These are phyloP conservation scores for Ogataea populi-albae DNA, from an alignment of 805 yeast species.

Conservation along the genomic window DNA sequence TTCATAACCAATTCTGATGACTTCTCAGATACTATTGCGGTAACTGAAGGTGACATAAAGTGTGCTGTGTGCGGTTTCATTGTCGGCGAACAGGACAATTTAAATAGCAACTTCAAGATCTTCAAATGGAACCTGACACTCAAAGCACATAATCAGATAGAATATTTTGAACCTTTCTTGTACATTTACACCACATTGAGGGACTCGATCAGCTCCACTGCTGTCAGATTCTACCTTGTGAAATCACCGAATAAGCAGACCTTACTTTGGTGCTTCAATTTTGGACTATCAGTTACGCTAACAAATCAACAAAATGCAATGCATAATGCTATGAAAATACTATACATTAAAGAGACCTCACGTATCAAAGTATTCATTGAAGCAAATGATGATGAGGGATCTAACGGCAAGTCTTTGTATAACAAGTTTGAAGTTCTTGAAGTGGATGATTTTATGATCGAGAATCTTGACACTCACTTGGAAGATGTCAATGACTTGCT, in stretches of 20 bases:
- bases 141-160: slow-evolving; percentile 16
- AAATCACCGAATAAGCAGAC: slow-evolving; percentile 15
- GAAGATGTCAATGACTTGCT: slow-evolving; percentile 27
- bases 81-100: slow-evolving; percentile 41
- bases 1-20: slow-evolving; percentile 37
- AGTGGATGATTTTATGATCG: slow-evolving; percentile 38
- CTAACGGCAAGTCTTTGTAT: slow-evolving; percentile 10
- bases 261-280: slow-evolving; percentile 51
- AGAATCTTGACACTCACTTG: slow-evolving; percentile 31
- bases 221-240: slow-evolving; percentile 36
- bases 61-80: slow-evolving; percentile 38
- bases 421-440: slow-evolving; percentile 20
- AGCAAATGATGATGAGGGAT: slow-evolving; percentile 16
- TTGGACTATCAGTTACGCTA: slow-evolving; percentile 32
- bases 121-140: slow-evolving; percentile 57
- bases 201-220: slow-evolving; percentile 42
- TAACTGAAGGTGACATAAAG: slow-evolving; percentile 13
- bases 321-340: slow-evolving; percentile 40
- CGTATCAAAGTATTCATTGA: slow-evolving; percentile 28
- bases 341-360: slow-evolving; percentile 36
- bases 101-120: slow-evolving; percentile 35
- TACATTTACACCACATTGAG: slow-evolving; percentile 38
- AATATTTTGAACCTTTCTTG: slow-evolving; percentile 35
- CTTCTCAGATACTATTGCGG: slow-evolving; percentile 11
- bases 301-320: slow-evolving; percentile 4